Evolutionary conservation across 169 alveolate genomes (phyloP), one percentile per base, ranked within the genome.

Genomic region (Cryptosporidium parvum): DNA sequence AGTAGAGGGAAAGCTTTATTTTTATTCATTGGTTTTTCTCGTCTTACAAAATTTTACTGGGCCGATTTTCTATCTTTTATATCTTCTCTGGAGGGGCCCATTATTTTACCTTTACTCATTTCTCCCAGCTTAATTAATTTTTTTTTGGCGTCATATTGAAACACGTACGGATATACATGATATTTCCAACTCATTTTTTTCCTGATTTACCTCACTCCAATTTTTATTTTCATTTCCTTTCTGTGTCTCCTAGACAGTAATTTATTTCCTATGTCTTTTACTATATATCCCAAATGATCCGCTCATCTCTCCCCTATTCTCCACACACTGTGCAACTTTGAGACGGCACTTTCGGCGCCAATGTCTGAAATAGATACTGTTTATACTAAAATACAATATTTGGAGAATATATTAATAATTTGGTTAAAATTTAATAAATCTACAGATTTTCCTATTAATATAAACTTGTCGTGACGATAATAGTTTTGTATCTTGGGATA

Each of bases 121-220:
- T 42, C 69, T 48, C 58, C 31, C 67, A 69, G 39, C 33, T 42
- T 21, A 35, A 65, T 21, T 69, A 42, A 37, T 69, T 29, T 69
- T 69, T 69, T 69, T 70, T 70, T 70, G 85, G 85, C 85, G 85
- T 70, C 85, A 70, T 45, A 70, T 23, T 45, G 85, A 70, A 70
- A 70, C 85, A 70, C 85, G 85, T 70, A 70, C 85, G 85, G 85
- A 70, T 70, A 70, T 70, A 70, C 85, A 70, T 70, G 85, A 70
- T 70, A 35, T 45, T 70, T 33, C 42, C 52, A 70, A 48, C 52
- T 70, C 35, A 45, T 70, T 35, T 70, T 45, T 58, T 69, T 45
- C 58, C 37, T 10, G 51, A 37, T 33, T 48, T 44, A 26, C 65
- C 68, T 70, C 68, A 70, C 85, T 51, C 42, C 62, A 31, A 21